Percentiles rank a stretch among this genome's conserved stretches.
These are phyloP conservation scores for Posidonia oceanica DNA, from an alignment of 116 monocot species.

Conservation along the genomic window DNA sequence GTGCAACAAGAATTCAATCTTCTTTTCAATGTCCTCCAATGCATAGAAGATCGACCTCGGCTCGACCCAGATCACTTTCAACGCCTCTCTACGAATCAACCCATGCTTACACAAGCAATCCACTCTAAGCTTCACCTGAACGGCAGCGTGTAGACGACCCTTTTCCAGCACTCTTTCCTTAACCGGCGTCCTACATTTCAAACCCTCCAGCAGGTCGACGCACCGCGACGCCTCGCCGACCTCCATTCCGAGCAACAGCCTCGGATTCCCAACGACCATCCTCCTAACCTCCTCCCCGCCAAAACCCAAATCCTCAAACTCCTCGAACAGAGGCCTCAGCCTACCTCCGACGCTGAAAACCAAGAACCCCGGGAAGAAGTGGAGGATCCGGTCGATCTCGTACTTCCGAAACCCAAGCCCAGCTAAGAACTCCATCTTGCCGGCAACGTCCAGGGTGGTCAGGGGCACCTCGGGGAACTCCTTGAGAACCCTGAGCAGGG, in stretches of 20 bases:
- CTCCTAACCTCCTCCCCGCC: conserved; percentile 24
- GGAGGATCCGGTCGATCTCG: conserved; percentile 34
- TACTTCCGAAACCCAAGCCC: conserved; percentile 17
- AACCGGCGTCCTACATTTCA: conserved; percentile 58
- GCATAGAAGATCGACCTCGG: conserved; percentile 60
- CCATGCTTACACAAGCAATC: conserved; percentile 59
- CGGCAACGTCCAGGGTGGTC: conserved; percentile 10
- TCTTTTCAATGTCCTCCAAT: conserved; percentile 57
- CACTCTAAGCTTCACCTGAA: conserved; percentile 45
- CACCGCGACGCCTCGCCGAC: conserved; percentile 54
- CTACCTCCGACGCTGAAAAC: conserved; percentile 14
- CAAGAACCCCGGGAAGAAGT: conserved; percentile 31
- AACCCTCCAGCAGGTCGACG: conserved; percentile 28
- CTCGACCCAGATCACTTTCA: conserved; percentile 53
- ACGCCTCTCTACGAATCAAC: conserved; percentile 62
- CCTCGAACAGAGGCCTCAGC: conserved; percentile 46
- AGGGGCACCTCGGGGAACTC: conserved; percentile 25
- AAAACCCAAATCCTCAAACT: conserved; percentile 36
- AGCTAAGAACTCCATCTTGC: conserved; percentile 32
- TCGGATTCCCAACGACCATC: conserved; percentile 22
- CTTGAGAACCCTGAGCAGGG: conserved; percentile 32
- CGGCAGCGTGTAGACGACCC: conserved; percentile 34
- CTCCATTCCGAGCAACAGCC: conserved; percentile 43
- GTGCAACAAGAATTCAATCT: conserved; percentile 56
- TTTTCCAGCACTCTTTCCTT: conserved; percentile 39